These are phyloP conservation scores for Axilococcus clingmanii DNA, from an alignment of 139 green algal genomes.

Conservation along the genomic window DNA sequence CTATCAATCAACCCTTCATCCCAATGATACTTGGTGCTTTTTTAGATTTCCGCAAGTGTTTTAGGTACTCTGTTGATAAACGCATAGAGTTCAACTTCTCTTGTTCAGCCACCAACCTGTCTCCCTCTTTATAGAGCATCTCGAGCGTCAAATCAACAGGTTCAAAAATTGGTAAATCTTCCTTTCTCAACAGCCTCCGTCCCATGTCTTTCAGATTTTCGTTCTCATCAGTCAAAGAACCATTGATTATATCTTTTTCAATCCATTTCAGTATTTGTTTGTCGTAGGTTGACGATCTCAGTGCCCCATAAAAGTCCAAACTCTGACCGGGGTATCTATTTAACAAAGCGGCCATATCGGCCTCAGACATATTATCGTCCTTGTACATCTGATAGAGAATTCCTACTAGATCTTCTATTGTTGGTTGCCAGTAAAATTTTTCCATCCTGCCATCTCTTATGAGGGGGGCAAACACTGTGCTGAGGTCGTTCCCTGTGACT, in stretches of 20 bases:
- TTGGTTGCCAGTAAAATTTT: slow-evolving; percentile 73
- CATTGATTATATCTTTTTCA: slow-evolving; percentile 30
- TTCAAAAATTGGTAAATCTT: slow-evolving; percentile 45
- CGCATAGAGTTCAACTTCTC: slow-evolving; percentile 95
- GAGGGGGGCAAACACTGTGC: slow-evolving; percentile 84
- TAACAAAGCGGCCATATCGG: slow-evolving; percentile 67
- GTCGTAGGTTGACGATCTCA: slow-evolving; percentile 68
- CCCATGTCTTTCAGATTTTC: slow-evolving; percentile 33
- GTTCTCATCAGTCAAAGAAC: slow-evolving; percentile 27
- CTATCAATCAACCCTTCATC: slow-evolving; percentile 10
- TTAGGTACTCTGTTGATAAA: slow-evolving; percentile 84
- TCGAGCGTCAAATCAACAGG: slow-evolving; percentile 39
- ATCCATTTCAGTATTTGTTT: slow-evolving; percentile 71
- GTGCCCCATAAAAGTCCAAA: slow-evolving; percentile 80
- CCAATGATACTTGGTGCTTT: slow-evolving; percentile 20
- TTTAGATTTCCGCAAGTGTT: slow-evolving; percentile 4
- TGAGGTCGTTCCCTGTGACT: slow-evolving; percentile 81
- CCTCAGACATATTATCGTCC: slow-evolving; percentile 58
- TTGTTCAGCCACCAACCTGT: slow-evolving; percentile 79
- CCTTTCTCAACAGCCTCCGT: slow-evolving; percentile 21
- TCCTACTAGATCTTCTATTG: slow-evolving; percentile 57
- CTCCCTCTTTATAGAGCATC: slow-evolving; percentile 45
- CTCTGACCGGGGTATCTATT: slow-evolving; percentile 63
- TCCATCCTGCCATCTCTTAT: slow-evolving; percentile 71
- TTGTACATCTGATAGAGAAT: slow-evolving; percentile 66